Base-by-base conservation (phyloP, 2,329 filamentous ascomycete species). In the Cordyceps fumosorosea region DNA sequence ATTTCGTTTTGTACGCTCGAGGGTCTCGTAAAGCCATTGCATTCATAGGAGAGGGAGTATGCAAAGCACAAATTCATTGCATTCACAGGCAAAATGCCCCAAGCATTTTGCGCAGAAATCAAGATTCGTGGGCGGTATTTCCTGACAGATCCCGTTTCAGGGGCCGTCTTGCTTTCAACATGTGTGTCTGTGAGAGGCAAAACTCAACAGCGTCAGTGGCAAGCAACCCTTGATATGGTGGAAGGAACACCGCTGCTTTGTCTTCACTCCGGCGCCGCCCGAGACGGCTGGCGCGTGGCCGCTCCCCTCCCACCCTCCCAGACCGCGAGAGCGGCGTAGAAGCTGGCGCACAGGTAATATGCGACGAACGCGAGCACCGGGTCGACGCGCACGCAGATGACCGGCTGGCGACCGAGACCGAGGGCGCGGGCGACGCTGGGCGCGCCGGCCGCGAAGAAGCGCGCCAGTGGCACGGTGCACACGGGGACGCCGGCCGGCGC, bases 311-410 rank as follows among this genome's bases (percentile, higher is more conserved):
- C 48, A 5, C 5, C 45, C 16, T 34, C 57, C n/a, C 57, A 60
- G 37, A 16, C 57, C 11, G 18, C 37, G 16, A 52, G 53, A 11
- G 45, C 57, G 37, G 16, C 48, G 24, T 24, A 44, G 26, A 60
- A 60, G 40, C 37, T 53, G 11, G 57, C 57, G 34, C 60, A 62
- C 7, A 55, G 22, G 8, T 55, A 62, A 24, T 62, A 62, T 3
- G 53, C 60, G 14, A 62, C 34, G 42, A 56, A 62, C 10, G 60
- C 52, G 8, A 62, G 53, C 32, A 56, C 42, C 18, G 60, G 60
- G 3, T 62, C 60, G 34, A 62, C 60, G n/a, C 24, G 53, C 22
- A 62, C 45, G 8, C 52, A 51, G 26, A 62, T 52, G 29, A 62
- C 42, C 10, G 60, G 60, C 20, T 14, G 51, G 10, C 26, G 42